Percentiles rank a stretch among this genome's conserved stretches.
Conservation (phyloP, 768 basidiomycete genomes). For the Leccinum olivaceopallidum region DNA sequence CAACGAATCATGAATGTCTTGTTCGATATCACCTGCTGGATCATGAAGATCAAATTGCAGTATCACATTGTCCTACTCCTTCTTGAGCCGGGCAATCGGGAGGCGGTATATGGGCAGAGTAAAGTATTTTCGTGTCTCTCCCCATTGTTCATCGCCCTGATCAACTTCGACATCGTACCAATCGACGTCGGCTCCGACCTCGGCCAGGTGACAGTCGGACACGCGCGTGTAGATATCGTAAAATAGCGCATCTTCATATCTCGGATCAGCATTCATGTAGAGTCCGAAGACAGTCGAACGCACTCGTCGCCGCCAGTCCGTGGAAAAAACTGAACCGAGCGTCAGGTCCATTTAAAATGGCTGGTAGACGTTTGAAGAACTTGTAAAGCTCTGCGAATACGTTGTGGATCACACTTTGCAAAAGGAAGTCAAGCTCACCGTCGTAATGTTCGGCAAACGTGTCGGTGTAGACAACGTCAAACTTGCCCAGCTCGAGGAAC, state of each 20-base stretch:
- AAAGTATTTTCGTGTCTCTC: slow-evolving; percentile 74
- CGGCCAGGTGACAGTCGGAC: slow-evolving; percentile 81
- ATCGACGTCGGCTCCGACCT: slow-evolving; percentile 71
- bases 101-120: slow-evolving; percentile 72
- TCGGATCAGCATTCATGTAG: neutral
- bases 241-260: slow-evolving; percentile 70
- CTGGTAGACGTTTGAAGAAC: slow-evolving; percentile 82
- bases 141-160: slow-evolving; percentile 65
- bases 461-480: slow-evolving; percentile 90
- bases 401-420: neutral
- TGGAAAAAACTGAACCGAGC: slow-evolving; percentile 96
- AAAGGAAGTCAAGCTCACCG: slow-evolving; percentile 37
- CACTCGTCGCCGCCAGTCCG: slow-evolving; percentile 93
- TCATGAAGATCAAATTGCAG: neutral
- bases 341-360: slow-evolving; percentile 70
- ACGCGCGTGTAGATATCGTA: slow-evolving; percentile 91
- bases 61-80: slow-evolving; percentile 7
- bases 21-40: neutral
- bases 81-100: slow-evolving; percentile 47
- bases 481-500: slow-evolving; percentile 67
- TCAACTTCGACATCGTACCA: slow-evolving; percentile 85
- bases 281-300: slow-evolving; percentile 27
- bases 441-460: slow-evolving; percentile 89
- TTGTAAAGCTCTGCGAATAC: slow-evolving; percentile 54
- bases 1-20: neutral